Percentiles rank a stretch among this genome's conserved stretches.
phyloP scores from a whole-genome alignment of 139 green algal genomes.

The Tetratostichococcus sp. region DNA sequence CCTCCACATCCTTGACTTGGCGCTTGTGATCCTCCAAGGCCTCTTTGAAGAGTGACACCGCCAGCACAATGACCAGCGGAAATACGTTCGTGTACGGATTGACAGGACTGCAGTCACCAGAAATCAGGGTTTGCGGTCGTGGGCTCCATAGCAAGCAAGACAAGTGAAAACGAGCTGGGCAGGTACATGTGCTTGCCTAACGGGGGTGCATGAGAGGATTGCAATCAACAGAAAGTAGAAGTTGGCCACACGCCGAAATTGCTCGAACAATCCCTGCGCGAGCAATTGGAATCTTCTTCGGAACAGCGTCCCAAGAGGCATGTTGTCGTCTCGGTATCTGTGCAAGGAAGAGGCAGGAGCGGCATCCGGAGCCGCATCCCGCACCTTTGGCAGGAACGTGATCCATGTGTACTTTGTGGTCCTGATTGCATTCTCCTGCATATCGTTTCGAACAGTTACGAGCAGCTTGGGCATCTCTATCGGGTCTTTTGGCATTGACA shows the following conservation, averaged over 20 bases:
- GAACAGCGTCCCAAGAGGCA: too few relatives aligned
- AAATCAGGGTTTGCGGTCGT: too few relatives aligned
- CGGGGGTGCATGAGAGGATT: slow-evolving; percentile 57
- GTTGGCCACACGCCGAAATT: slow-evolving; percentile 60
- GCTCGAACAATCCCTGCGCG: slow-evolving; percentile 6
- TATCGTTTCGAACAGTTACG: too few relatives aligned
- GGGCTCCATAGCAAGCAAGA: too few relatives aligned
- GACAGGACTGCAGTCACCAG: slow-evolving; percentile 16
- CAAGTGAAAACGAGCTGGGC: too few relatives aligned
- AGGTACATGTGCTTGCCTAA: slow-evolving; percentile 9
- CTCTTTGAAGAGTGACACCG: slow-evolving; percentile 46
- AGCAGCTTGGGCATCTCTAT: too few relatives aligned
- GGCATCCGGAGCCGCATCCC: too few relatives aligned
- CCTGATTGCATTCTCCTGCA: slow-evolving; percentile 34
- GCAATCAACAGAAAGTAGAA: slow-evolving; percentile 75
- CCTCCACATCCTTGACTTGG: slow-evolving; percentile 22
- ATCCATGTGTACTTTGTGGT: slow-evolving; percentile 73
- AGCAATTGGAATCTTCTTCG: too few relatives aligned
- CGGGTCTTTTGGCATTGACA: too few relatives aligned
- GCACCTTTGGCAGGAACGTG: slow-evolving; percentile 65
- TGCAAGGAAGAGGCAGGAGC: too few relatives aligned
- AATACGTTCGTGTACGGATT: slow-evolving; percentile 22
- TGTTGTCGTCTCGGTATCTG: too few relatives aligned
- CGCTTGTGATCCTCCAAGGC: slow-evolving; percentile 38
- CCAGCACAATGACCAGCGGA: slow-evolving; percentile 48